Evolutionary conservation across 2,329 filamentous ascomycete species (phyloP), one percentile per base, ranked within the genome.

Genomic region (Dothistroma pini): DNA sequence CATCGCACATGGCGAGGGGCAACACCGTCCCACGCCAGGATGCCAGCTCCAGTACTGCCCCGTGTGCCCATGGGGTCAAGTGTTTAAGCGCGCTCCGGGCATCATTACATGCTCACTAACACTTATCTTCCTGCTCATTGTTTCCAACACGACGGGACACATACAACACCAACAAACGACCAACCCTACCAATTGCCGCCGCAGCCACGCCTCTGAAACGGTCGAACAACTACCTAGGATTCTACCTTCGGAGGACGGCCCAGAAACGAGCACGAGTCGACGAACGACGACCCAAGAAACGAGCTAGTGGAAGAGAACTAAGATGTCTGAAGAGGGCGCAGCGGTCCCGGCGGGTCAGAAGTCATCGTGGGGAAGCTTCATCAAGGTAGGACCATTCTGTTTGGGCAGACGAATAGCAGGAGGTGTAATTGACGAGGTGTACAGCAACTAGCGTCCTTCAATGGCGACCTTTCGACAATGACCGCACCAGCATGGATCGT

Each of bases 401-500:
- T 54, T 54, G 34, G 49, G 21, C n/a, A 54, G 29, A 53, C 34
- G 51, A 12, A 1, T 21, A 14, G n/a, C 48, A 16, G 8, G 14
- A 56, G 9, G 4, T 2, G 19, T 34, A 14, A 19, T 44, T 59
- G n/a, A 56, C 63, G 55, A 62, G 58, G 49, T 21, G 16, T 50
- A 21, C 57, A 81, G 79, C 82, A 80, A 54, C 79, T 84, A 51
- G 78, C 81, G 10, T 81, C 81, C 8, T 81, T 83, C 72, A 83
- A 83, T 72, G 81, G 81, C 69, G 82, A 84, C 68, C 77, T 84
- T 5, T 82, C 81, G 29, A 79, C 81, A 57, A 79, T 84, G 76
- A 84, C 82, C 9, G 81, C 82, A 4, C 82, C 81, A 11, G 81
- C 82, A 4, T 84, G 83, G 70, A 81, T 84, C 59, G 79, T 84